Conservation (phyloP, 768 basidiomycete genomes). For the Chlorophyllum brunneum region DNA sequence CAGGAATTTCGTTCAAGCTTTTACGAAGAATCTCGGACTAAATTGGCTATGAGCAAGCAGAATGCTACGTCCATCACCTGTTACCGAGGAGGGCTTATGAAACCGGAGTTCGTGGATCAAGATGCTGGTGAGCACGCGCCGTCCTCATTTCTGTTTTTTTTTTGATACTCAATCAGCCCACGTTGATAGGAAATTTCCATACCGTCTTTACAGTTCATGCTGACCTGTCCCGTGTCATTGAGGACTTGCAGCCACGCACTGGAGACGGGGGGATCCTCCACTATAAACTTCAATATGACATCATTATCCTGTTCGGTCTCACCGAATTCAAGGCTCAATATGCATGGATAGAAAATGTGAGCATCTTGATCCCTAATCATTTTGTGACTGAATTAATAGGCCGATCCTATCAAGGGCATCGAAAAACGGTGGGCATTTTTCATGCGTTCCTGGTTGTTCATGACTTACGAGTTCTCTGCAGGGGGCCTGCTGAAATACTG, state of each 20-base stretch:
- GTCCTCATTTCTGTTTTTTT: neutral
- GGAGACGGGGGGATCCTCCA: conserved; percentile 6
- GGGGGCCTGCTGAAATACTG: neutral
- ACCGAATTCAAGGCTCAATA: conserved; percentile 18
- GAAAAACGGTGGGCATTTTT: conserved; percentile 13
- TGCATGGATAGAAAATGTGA: conserved; percentile 15
- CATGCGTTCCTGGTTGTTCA: no score
- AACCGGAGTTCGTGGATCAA: conserved; percentile 14
- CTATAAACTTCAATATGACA: conserved; percentile 17
- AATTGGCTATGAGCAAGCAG: conserved; percentile 5
- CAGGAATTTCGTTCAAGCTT: conserved; percentile 19
- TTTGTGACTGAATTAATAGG: neutral
- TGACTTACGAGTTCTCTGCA: neutral
- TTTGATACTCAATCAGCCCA: neutral
- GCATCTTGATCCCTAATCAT: neutral
- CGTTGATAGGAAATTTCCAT: conserved; percentile 13
- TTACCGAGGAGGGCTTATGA: conserved; percentile 15
- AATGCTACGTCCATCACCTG: conserved; percentile 6
- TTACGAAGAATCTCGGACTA: conserved; percentile 13
- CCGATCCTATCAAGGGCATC: conserved; percentile 6
- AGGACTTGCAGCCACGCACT: neutral
- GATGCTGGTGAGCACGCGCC: conserved; percentile 10
- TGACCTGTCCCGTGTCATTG: conserved; percentile 12
- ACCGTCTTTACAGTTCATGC: conserved; percentile 3
- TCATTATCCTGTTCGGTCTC: conserved; percentile 16